phyloP scores from a whole-genome alignment of 2,329 filamentous ascomycete genomes.

The Ilyonectria destructans region DNA sequence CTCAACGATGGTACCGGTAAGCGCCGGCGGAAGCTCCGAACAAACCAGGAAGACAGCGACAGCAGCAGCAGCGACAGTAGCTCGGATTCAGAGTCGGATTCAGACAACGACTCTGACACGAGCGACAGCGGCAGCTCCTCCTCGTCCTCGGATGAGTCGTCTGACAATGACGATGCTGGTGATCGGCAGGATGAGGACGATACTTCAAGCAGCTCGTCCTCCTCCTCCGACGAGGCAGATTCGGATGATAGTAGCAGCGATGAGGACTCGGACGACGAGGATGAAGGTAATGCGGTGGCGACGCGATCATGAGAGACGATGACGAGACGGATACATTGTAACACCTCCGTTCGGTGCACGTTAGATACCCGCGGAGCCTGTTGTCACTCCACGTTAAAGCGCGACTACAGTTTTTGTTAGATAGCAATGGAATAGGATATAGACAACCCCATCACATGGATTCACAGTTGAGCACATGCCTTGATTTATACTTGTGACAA shows the following conservation, averaged over 20 bases:
- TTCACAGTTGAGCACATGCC: background rate
- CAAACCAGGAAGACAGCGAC: constrained; percentile 59
- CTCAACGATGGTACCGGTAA: constrained; percentile 66
- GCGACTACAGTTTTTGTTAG: constrained; percentile 30
- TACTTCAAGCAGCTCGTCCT: constrained; percentile 61
- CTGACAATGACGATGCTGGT: constrained; percentile 50
- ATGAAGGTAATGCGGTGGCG: constrained; percentile 33
- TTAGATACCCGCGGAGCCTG: constrained; percentile 46
- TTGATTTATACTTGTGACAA: background rate
- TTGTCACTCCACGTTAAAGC: constrained; percentile 29
- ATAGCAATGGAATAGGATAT: constrained; percentile 22
- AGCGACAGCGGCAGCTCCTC: constrained; percentile 57
- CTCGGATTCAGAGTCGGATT: constrained; percentile 53
- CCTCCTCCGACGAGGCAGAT: constrained; percentile 55
- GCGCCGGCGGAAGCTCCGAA: constrained; percentile 69
- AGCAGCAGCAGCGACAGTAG: constrained; percentile 52
- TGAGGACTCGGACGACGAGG: constrained; percentile 45
- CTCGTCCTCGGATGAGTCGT: constrained; percentile 56
- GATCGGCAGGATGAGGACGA: constrained; percentile 50
- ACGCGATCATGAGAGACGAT: constrained; percentile 31
- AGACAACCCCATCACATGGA: constrained; percentile 22
- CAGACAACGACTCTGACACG: constrained; percentile 52
- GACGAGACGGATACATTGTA: constrained; percentile 45
- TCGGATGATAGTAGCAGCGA: constrained; percentile 52
- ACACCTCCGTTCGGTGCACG: constrained; percentile 37